phyloP scores from a whole-genome alignment of 2,329 filamentous ascomycete species.

The Fusarium sp. region DNA sequence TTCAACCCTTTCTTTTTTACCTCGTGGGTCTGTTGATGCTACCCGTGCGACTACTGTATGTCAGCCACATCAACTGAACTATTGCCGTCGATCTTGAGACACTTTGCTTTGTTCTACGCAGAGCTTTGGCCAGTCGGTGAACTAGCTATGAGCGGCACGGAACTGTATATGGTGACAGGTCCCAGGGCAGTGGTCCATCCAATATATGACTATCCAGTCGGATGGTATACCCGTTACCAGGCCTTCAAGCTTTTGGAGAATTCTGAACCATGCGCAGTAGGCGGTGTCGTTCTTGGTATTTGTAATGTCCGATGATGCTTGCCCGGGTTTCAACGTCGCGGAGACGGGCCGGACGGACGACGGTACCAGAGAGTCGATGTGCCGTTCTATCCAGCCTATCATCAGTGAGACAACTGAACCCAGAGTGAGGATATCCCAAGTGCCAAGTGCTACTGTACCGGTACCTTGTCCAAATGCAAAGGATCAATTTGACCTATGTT shows the following conservation, averaged over 20 bases:
- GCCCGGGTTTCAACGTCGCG: background rate
- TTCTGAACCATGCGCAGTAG: background rate
- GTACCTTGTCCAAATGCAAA: constrained; percentile 5
- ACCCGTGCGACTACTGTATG: constrained; percentile 19
- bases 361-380: background rate
- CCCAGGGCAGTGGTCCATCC: background rate
- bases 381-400: background rate
- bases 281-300: background rate
- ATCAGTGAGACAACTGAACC: constrained; percentile 1
- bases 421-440: background rate
- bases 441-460: background rate
- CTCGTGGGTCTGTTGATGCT: constrained; percentile 6
- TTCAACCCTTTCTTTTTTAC: constrained; percentile 14
- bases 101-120: constrained; percentile 6
- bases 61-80: background rate
- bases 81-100: background rate
- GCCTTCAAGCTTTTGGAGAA: background rate
- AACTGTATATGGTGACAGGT: background rate
- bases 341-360: constrained; percentile 7
- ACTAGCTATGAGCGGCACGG: background rate
- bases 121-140: constrained; percentile 6
- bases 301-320: background rate
- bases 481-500: constrained; percentile 31
- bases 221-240: background rate
- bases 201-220: constrained; percentile 8